Percentiles rank a stretch among this genome's conserved stretches.
These are phyloP conservation scores for Kuraishia ogatae DNA, from an alignment of 805 yeast species.

Conservation along the genomic window DNA sequence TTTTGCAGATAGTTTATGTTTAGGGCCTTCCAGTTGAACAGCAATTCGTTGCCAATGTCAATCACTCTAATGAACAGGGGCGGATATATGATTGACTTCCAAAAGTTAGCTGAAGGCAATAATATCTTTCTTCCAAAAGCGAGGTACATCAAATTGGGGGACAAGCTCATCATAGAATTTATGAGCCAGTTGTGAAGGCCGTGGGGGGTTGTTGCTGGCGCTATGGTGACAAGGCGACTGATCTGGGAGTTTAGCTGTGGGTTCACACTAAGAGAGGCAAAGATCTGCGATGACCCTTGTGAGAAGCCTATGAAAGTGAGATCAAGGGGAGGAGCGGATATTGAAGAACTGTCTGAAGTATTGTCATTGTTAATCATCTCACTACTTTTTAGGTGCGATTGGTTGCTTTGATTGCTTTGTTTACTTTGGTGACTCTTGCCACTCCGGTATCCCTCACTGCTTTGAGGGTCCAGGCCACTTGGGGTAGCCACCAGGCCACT, in stretches of 20 bases:
- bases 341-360: no score
- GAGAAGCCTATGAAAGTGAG: conserved; percentile 81
- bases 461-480: no score
- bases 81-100: conserved; percentile 75
- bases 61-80: conserved; percentile 65
- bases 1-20: conserved; percentile 74
- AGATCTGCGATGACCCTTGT: conserved; percentile 91
- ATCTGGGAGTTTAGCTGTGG: conserved; percentile 51
- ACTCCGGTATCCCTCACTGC: no score
- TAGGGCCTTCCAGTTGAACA: conserved; percentile 73
- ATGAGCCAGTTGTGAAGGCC: conserved; percentile 66
- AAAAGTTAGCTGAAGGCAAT: conserved; percentile 50
- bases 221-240: conserved; percentile 64
- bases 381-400: no score
- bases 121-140: conserved; percentile 71
- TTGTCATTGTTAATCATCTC: no score
- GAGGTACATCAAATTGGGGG: conserved; percentile 64
- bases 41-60: conserved; percentile 54
- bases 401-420: no score
- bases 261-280: conserved; percentile 68
- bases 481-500: no score
- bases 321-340: not conserved
- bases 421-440: no score
- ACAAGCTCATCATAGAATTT: conserved; percentile 67
- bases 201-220: conserved; percentile 92